Conservation (phyloP, 2,329 filamentous ascomycete species). For the Beauveria bassiana region DNA sequence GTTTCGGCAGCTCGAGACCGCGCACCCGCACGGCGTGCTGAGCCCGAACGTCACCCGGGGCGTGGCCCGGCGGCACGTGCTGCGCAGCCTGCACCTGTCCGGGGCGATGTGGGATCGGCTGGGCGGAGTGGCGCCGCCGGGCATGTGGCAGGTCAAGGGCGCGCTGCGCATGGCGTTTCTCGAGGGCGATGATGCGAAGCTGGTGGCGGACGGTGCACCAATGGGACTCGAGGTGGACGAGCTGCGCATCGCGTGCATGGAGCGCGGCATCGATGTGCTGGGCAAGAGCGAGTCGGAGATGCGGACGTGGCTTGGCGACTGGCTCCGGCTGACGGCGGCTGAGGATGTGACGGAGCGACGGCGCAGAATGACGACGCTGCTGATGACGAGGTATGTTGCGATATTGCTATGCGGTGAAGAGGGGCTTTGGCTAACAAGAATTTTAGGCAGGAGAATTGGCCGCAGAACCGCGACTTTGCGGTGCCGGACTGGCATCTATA, state of each 20-base stretch:
- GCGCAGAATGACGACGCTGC: conserved; percentile 30
- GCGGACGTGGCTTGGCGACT: conserved; percentile 35
- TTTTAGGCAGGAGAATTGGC: conserved; percentile 33
- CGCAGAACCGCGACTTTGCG: conserved; percentile 31
- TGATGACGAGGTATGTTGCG: conserved; percentile 32
- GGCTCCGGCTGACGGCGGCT: conserved; percentile 38
- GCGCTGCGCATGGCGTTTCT: conserved; percentile 53
- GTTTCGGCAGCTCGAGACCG: conserved; percentile 35
- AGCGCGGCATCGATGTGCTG: conserved; percentile 55
- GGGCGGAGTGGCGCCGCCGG: conserved; percentile 35
- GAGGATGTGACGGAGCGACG: conserved; percentile 29
- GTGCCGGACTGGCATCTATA: conserved; percentile 35
- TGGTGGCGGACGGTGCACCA: conserved; percentile 54
- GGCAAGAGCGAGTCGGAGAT: conserved; percentile 51
- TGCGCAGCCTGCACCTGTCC: conserved; percentile 38
- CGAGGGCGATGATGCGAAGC: conserved; percentile 60
- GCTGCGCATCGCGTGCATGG: conserved; percentile 60
- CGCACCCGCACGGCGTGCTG: conserved; percentile 27
- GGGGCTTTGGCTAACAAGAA: background rate
- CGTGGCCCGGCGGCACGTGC: conserved; percentile 30
- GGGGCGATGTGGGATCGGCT: conserved; percentile 42
- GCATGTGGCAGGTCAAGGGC: conserved; percentile 48
- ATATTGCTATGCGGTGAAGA: background rate
- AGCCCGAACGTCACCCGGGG: conserved; percentile 23
- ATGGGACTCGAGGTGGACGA: conserved; percentile 53